A percentile compares a stretch with the other conserved stretches of the same genome.
phyloP scores from a whole-genome alignment of 2,329 filamentous ascomycete genomes.

The Microsporum ferrugineum region DNA sequence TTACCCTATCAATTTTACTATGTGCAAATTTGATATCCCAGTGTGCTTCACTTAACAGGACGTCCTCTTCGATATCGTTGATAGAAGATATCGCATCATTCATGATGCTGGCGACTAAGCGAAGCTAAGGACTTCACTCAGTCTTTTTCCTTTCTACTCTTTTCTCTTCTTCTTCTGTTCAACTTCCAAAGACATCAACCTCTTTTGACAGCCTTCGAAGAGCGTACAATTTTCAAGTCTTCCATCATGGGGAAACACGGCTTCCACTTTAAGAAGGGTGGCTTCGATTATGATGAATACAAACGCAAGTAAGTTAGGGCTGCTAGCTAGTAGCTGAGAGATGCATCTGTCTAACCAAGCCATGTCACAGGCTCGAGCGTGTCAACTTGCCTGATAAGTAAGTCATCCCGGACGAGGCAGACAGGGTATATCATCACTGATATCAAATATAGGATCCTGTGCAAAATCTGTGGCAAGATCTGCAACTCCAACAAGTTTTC shows the following conservation, averaged over 20 bases:
- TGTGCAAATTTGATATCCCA: not conserved
- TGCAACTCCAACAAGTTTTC: conserved; percentile 33
- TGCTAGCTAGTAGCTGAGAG: not conserved
- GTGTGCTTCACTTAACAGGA: not conserved
- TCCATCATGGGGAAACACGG: not conserved
- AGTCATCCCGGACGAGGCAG: not conserved
- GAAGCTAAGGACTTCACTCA: not conserved
- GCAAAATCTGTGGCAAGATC: conserved; percentile 36
- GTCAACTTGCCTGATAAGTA: conserved; percentile 2
- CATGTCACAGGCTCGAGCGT: not conserved
- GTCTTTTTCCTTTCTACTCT: not conserved
- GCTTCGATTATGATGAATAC: not conserved
- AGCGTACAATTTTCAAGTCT: not conserved
- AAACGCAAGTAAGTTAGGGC: not conserved
- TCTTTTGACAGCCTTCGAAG: not conserved
- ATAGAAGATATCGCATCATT: not conserved
- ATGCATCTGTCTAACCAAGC: not conserved
- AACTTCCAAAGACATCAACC: not conserved
- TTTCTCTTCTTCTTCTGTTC: not conserved
- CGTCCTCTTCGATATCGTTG: not conserved
- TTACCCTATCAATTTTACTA: not conserved
- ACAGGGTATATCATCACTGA: not conserved
- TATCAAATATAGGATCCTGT: conserved; percentile 32
- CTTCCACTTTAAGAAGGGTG: not conserved
- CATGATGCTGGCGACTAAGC: not conserved